Base-by-base conservation (phyloP, 179 eudicot species). In the Silene noctiflora region DNA sequence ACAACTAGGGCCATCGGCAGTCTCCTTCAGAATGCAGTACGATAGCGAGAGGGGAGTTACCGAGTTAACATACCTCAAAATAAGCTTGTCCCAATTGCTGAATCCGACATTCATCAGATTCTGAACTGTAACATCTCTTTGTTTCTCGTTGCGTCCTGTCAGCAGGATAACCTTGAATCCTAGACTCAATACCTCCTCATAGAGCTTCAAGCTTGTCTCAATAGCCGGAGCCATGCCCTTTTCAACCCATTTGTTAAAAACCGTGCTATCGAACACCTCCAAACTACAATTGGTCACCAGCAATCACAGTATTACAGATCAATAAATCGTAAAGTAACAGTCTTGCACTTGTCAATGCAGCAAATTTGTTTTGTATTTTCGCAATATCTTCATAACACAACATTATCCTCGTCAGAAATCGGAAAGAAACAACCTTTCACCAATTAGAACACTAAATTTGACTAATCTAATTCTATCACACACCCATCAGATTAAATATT, bases 211-310 rank as follows among this genome's bases (percentile, higher is more conserved):
- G 76, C 91, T 88, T 24, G 97, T 33, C 46, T 83, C 81, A 46
- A 94, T 81, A 10, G 89, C 88, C 33, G 88, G 89, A 67, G 93
- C 98, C 78, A 73, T 67, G 46, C 81, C 98, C 78, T 85, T 85
- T 20, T 86, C 91, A 48, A 91, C 96, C 98, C 98, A 94, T 64
- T 89, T 90, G 75, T 87, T 89, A 70, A 94, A 94, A 81, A 82
- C 88, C 77, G 58, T 76, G 51, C 76, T 65, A 76, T 92, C 83
- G 65, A 88, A 94, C 80, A 84, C 78, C 85, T 92, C 95, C 87
- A 88, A 84, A 69, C 98, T 94, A 75, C 84, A 87, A 62, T 77
- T 75, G 33, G 63, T 69, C 84, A 76, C 69, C 22, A 81, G 77
- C 74, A 19, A 31, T 79, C 2, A 24, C 33, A 63, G 1, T 62